Evolutionary conservation across 2,329 filamentous ascomycete species (phyloP).

Genomic region (Ophiostoma sp.): DNA sequence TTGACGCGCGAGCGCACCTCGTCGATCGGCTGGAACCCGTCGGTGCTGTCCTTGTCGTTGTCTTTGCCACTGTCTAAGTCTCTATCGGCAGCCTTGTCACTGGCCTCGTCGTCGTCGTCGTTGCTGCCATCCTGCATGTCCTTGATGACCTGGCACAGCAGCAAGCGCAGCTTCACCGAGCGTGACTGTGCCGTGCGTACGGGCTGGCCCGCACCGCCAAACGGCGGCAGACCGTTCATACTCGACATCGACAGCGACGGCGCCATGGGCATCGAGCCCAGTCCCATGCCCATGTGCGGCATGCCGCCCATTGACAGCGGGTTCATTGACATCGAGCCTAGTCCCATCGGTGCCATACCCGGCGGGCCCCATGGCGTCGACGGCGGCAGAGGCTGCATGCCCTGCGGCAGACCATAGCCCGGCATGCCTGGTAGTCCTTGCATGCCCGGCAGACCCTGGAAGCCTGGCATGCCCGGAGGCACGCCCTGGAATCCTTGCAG

Average conservation of each 20-base stretch:
- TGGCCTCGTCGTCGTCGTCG: slow-evolving; percentile 37
- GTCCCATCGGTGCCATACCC: not conserved
- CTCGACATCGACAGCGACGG: slow-evolving; percentile 12
- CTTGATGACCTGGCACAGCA: slow-evolving; percentile 75
- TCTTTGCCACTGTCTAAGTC: slow-evolving; percentile 26
- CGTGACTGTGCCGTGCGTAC: slow-evolving; percentile 53
- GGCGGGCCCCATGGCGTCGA: not conserved
- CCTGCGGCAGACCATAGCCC: slow-evolving; percentile 3
- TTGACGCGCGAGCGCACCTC: slow-evolving; percentile 62
- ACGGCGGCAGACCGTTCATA: slow-evolving; percentile 23
- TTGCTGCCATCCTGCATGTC: slow-evolving; percentile 37
- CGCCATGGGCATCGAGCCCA: slow-evolving; percentile 8
- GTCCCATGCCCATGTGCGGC: not conserved
- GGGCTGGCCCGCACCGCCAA: slow-evolving; percentile 30
- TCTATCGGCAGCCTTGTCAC: slow-evolving; percentile 23
- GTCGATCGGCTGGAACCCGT: slow-evolving; percentile 59
- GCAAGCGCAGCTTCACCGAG: slow-evolving; percentile 62
- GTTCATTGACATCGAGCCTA: not conserved
- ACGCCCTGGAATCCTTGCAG: slow-evolving; percentile 1
- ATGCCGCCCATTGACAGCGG: not conserved
- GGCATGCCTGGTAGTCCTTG: slow-evolving; percentile 1
- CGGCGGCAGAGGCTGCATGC: slow-evolving; percentile 11
- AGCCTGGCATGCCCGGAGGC: not conserved
- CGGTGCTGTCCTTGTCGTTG: slow-evolving; percentile 30
- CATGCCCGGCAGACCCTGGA: slow-evolving; percentile 9